Conservation (phyloP, 164 flowering plant species). For the Echeveria elegans region DNA sequence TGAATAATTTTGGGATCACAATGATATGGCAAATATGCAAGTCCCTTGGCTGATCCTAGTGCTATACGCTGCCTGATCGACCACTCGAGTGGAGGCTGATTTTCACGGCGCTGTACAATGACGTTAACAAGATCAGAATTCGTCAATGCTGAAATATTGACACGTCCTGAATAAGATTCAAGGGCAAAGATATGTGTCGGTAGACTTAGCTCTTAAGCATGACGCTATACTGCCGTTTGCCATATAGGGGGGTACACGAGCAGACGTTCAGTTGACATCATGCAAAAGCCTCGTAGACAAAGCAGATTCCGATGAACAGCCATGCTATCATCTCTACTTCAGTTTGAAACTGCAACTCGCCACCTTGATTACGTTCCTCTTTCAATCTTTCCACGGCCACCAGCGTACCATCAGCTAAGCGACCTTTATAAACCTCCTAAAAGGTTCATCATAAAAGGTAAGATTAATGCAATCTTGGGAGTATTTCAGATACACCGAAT, state of each 20-base stretch:
- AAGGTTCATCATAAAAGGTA: slow-evolving; percentile 56
- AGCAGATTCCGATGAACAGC: slow-evolving; percentile 65
- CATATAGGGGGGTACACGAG: slow-evolving; percentile 65
- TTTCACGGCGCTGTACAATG: slow-evolving; percentile 20
- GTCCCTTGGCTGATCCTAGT: slow-evolving; percentile 29
- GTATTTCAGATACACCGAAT: not conserved
- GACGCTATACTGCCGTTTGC: slow-evolving; percentile 65
- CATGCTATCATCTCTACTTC: slow-evolving; percentile 71
- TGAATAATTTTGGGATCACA: slow-evolving; percentile 30
- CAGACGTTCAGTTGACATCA: slow-evolving; percentile 58
- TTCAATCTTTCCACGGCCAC: slow-evolving; percentile 60
- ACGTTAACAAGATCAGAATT: not conserved
- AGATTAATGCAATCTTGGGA: not conserved
- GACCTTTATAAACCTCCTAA: slow-evolving; percentile 56
- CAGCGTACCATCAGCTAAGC: slow-evolving; percentile 49
- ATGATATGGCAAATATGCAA: slow-evolving; percentile 28
- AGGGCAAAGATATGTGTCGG: not conserved
- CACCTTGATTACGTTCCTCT: slow-evolving; percentile 58
- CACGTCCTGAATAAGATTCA: not conserved
- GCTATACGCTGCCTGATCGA: slow-evolving; percentile 21
- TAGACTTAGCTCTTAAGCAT: slow-evolving; percentile 43
- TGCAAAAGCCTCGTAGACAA: slow-evolving; percentile 54
- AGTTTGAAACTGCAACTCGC: slow-evolving; percentile 59
- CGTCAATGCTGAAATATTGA: not conserved
- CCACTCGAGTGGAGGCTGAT: slow-evolving; percentile 28